These are phyloP conservation scores for Quercus ilex DNA, from an alignment of 306 rosid species.

Conservation along the genomic window DNA sequence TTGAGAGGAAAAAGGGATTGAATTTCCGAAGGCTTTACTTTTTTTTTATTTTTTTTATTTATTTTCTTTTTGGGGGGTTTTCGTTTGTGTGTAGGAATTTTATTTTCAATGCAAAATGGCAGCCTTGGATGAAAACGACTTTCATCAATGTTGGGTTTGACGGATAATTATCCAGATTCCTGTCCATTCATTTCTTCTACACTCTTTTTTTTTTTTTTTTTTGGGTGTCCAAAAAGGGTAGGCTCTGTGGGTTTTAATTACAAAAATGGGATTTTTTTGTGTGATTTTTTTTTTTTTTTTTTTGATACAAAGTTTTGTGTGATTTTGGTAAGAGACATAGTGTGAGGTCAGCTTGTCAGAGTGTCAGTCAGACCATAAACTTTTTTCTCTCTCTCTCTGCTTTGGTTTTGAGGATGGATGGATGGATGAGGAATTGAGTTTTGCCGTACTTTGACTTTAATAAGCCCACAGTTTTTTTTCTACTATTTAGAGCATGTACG, in stretches of 20 bases:
- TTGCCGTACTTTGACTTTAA: not conserved
- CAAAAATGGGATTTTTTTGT: slow-evolving; percentile 20
- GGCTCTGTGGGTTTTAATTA: slow-evolving; percentile 21
- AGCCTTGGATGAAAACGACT: slow-evolving; percentile 40
- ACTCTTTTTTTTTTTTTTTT: not conserved
- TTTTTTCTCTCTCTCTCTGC: not conserved
- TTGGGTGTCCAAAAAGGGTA: slow-evolving; percentile 17
- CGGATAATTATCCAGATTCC: slow-evolving; percentile 41
- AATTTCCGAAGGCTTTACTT: slow-evolving; percentile 35
- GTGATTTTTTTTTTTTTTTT: no score
- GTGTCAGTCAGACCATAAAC: not conserved
- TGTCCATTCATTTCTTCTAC: slow-evolving; percentile 31
- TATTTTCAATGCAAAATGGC: slow-evolving; percentile 18
- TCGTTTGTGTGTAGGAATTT: slow-evolving; percentile 8
- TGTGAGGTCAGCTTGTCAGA: not conserved
- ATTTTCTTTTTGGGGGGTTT: not conserved
- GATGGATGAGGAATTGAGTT: not conserved
- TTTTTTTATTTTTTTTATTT: not conserved
- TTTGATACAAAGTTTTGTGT: no score
- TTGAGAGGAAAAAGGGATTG: not conserved
- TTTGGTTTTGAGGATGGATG: not conserved
- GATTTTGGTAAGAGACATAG: no score
- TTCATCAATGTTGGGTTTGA: slow-evolving; percentile 31
- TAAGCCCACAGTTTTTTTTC: not conserved
- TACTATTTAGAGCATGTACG: no score